phyloP scores from a whole-genome alignment of 768 basidiomycete genomes.

The Tricholoma terreum region DNA sequence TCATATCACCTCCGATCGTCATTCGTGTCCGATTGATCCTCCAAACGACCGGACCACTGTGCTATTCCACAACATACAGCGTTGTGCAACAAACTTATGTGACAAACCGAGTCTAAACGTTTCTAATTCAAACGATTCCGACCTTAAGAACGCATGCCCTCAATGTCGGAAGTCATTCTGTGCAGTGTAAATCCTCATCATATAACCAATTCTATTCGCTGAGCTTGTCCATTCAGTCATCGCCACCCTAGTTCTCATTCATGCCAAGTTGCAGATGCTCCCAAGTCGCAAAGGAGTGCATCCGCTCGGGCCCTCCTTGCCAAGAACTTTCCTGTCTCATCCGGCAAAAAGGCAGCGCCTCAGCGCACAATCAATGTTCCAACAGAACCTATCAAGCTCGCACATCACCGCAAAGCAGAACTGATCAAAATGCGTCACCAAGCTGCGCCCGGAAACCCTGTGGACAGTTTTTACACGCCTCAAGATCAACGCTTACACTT shows the following conservation, averaged over 20 bases:
- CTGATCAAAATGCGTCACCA: conserved; percentile 74
- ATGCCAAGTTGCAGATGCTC: conserved; percentile 35
- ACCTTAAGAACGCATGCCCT: conserved; percentile 39
- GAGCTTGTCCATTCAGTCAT: conserved; percentile 44
- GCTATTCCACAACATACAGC: conserved; percentile 33
- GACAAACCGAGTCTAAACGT: conserved; percentile 51
- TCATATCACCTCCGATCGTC: conserved; percentile 60
- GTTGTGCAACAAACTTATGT: conserved; percentile 53
- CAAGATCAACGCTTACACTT: conserved; percentile 60
- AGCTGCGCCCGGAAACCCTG: conserved; percentile 61
- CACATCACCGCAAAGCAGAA: conserved; percentile 54
- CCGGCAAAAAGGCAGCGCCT: conserved; percentile 16
- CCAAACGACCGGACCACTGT: conserved; percentile 2
- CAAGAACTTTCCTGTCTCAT: conserved; percentile 43
- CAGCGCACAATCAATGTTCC: conserved; percentile 33
- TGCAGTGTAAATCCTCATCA: conserved; percentile 43
- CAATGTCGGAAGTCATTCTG: conserved; percentile 61
- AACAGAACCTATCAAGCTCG: conserved; percentile 51
- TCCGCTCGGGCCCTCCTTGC: conserved; percentile 52
- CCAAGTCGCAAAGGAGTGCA: conserved; percentile 33
- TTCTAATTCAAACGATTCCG: conserved; percentile 26
- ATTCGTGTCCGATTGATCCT: conserved; percentile 43
- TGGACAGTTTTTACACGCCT: conserved; percentile 45
- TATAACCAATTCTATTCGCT: conserved; percentile 10
- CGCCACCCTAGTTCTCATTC: conserved; percentile 61